These are phyloP conservation scores for Staphylotrichum longicolle DNA, from an alignment of 495 filamentous ascomycete genomes.

Conservation along the genomic window DNA sequence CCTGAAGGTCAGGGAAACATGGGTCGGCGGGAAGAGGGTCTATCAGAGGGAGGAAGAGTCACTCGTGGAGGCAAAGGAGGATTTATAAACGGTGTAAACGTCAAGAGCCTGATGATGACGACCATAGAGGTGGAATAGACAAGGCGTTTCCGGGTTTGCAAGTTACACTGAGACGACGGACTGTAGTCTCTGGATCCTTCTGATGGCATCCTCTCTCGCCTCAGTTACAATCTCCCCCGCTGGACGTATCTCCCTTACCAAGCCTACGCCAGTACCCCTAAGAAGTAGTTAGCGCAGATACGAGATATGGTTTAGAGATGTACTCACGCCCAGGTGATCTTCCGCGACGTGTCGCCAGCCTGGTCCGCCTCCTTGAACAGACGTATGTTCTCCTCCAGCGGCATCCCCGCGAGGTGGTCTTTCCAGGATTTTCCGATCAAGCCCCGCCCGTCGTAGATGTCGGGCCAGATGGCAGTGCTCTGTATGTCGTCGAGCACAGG, in stretches of 20 bases:
- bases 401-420: constrained; percentile 55
- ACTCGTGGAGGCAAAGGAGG: constrained; percentile 12
- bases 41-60: constrained; percentile 35
- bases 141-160: background rate
- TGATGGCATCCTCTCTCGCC: constrained; percentile 64
- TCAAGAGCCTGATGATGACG: background rate
- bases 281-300: background rate
- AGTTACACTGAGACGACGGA: background rate
- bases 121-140: background rate
- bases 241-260: constrained; percentile 63
- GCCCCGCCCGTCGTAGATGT: constrained; percentile 61
- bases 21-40: constrained; percentile 55
- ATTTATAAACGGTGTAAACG: constrained; percentile 9
- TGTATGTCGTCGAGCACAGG: constrained; percentile 68
- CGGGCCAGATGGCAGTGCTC: constrained; percentile 64
- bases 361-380: constrained; percentile 54
- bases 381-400: constrained; percentile 55
- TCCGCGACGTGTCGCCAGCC: constrained; percentile 32
- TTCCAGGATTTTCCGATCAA: constrained; percentile 58
- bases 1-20: constrained; percentile 58
- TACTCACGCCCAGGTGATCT: constrained; percentile 57
- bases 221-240: constrained; percentile 68
- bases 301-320: background rate
- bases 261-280: constrained; percentile 57
- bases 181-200: constrained; percentile 39